Evolutionary conservation across 164 flowering plant species (phyloP), one percentile per base, ranked within the genome.

Genomic region (Santalum album): DNA sequence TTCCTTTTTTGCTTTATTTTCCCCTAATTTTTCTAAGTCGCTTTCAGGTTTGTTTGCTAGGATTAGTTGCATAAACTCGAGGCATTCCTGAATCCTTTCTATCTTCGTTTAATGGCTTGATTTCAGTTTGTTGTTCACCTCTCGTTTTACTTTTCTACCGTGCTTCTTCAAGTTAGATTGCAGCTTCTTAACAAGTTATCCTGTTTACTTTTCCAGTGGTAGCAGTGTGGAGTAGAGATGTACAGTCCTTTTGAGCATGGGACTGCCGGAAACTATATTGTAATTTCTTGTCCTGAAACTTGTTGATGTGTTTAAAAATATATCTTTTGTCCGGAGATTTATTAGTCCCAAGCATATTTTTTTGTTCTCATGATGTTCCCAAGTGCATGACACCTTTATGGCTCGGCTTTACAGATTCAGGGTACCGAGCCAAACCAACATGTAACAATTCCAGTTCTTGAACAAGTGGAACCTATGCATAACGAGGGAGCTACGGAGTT

Each of bases 401-500:
- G 36, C 12, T 53, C 55, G 43, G 39, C 4, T 57, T 69, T 56
- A n/a, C 54, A 83, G 89, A 74, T 78, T 64, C 81, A 71, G 72
- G 78, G 76, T 62, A 21, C 74, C 10, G 68, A 72, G 34, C 39
- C 71, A 57, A 71, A 71, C 65, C 56, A 57, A 17, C 65, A 46
- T 43, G 53, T 71, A 34, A 59, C 75, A 51, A 60, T 48, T 73
- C 73, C 70, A 52, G 32, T 68, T 59, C 52, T 66, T 63, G 76
- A 72, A 57, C 72, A 75, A 70, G 20, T 71, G 50, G 72, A 71
- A 70, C 55, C 67, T n/a, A 86, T 86, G 95, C 81, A 69, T 57
- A 79, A 65, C 29, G 92, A 79, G 51, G 84, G 81, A 65, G 70
- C 74, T 64, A 75, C 87, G 2, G 86, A 84, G 64, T 79, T 71